Percentiles rank a stretch among this genome's conserved stretches.
Conservation (phyloP, 2,329 filamentous ascomycete species). For the Colletotrichum chrysophilum region DNA sequence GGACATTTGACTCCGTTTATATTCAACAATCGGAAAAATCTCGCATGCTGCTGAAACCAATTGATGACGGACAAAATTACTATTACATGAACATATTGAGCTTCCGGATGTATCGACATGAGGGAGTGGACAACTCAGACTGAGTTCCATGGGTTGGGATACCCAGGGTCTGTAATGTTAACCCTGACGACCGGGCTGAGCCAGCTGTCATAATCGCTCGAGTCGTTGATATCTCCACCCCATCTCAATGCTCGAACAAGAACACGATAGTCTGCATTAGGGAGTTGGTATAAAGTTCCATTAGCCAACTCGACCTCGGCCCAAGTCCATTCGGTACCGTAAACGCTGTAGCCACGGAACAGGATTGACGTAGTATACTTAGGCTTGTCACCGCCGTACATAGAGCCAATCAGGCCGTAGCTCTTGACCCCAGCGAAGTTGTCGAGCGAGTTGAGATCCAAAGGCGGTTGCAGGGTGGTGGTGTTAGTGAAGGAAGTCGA, state of each 20-base stretch:
- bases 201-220: conserved; percentile 12
- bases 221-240: background rate
- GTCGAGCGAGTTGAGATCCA: conserved; percentile 1
- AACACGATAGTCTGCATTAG: conserved; percentile 15
- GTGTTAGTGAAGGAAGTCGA: background rate
- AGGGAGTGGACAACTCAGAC: background rate
- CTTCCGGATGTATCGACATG: background rate
- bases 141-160: conserved; percentile 1
- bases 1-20: background rate
- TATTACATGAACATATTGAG: background rate
- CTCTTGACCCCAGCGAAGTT: conserved; percentile 1
- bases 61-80: background rate
- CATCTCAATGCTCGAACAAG: conserved; percentile 1
- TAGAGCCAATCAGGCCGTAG: background rate
- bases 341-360: conserved; percentile 9
- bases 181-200: conserved; percentile 6
- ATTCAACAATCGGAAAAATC: background rate
- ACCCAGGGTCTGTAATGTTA: conserved; percentile 3
- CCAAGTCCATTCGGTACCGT: conserved; percentile 2
- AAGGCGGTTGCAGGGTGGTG: background rate
- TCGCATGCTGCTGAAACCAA: background rate
- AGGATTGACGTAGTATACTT: background rate
- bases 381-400: conserved; percentile 7
- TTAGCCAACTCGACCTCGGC: conserved; percentile 7
- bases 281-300: conserved; percentile 6